Conservation (phyloP, 495 filamentous ascomycete species). For the Annulohypoxylon bovei region DNA sequence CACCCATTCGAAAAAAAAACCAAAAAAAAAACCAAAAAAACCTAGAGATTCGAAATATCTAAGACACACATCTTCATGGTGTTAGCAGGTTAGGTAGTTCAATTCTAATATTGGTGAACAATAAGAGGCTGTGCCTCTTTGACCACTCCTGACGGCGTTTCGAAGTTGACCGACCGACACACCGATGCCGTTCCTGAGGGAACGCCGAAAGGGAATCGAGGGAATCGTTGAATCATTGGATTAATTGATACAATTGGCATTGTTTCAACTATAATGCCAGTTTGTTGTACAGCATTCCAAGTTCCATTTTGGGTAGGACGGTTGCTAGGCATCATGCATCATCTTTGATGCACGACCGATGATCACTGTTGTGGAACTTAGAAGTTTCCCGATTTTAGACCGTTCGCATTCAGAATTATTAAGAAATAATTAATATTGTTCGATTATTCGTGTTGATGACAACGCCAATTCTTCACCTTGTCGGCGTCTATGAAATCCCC, state of each 20-base stretch:
- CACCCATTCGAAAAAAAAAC: neutral
- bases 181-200: conserved; percentile 11
- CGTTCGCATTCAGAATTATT: neutral
- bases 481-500: neutral
- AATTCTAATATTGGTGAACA: neutral
- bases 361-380: conserved; percentile 4
- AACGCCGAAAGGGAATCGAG: conserved; percentile 25
- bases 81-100: neutral
- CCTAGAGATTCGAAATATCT: neutral
- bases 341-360: conserved; percentile 26
- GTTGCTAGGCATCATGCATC: conserved; percentile 18
- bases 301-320: conserved; percentile 7
- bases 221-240: conserved; percentile 11
- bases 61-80: too few relatives aligned
- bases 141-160: conserved; percentile 20
- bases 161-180: conserved; percentile 4
- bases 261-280: conserved; percentile 33
- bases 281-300: conserved; percentile 8
- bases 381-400: neutral
- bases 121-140: conserved; percentile 16
- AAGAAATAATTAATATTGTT: neutral
- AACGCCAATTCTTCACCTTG: neutral
- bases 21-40: too few relatives aligned
- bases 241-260: conserved; percentile 25
- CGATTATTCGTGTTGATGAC: neutral